Conservation (phyloP, 495 filamentous ascomycete genomes). For the Daldinia vernicosa region DNA sequence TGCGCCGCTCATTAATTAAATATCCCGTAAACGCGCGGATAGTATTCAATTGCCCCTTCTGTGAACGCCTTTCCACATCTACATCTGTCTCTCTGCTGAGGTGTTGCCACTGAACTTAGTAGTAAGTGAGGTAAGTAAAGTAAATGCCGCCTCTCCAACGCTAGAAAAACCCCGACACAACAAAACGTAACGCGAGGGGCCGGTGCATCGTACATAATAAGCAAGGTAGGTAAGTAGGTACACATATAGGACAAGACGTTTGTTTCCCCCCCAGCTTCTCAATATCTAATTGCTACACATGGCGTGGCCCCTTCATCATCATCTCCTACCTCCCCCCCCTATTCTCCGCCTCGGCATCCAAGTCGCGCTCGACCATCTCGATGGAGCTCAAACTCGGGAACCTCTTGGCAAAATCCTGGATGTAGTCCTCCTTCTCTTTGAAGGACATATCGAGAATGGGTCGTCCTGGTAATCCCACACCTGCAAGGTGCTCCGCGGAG, state of each 20-base stretch:
- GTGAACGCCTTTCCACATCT: conserved; percentile 38
- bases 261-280: not conserved
- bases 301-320: not conserved
- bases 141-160: conserved; percentile 7
- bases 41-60: conserved; percentile 41
- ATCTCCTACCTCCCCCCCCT: conserved; percentile 18
- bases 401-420: conserved; percentile 75
- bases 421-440: conserved; percentile 62
- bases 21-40: conserved; percentile 15
- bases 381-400: conserved; percentile 83
- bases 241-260: not conserved
- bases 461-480: conserved; percentile 54
- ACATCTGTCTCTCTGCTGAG: conserved; percentile 11
- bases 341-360: conserved; percentile 42
- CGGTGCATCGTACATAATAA: not conserved
- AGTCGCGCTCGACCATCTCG: conserved; percentile 78
- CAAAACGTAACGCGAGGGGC: not conserved
- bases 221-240: conserved; percentile 3
- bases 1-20: not conserved
- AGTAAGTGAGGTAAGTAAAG: conserved; percentile 5
- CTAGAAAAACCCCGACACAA: not conserved
- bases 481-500: conserved; percentile 50
- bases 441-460: conserved; percentile 57
- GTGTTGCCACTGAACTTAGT: conserved; percentile 10
- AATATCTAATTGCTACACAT: not conserved